Percentiles rank a stretch among this genome's conserved stretches.
Conservation (phyloP, 2,329 filamentous ascomycete species). For the Microcyclospora tardicrescens region DNA sequence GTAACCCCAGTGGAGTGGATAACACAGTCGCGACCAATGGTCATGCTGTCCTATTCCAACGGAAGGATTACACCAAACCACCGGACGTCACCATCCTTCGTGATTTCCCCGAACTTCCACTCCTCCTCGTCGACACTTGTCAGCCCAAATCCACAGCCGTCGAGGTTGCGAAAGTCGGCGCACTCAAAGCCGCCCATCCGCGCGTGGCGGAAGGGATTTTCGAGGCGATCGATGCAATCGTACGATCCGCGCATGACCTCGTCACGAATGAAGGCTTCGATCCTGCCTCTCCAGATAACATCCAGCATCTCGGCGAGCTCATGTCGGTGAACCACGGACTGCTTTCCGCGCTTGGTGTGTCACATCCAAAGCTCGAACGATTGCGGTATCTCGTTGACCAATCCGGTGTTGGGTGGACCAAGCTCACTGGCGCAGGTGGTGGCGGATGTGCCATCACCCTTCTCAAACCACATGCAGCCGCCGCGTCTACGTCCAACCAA, state of each 20-base stretch:
- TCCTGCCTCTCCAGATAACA: slow-evolving; percentile 45
- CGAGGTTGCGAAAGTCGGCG: slow-evolving; percentile 77
- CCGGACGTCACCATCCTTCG: slow-evolving; percentile 64
- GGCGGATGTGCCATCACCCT: slow-evolving; percentile 93
- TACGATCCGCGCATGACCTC: slow-evolving; percentile 42
- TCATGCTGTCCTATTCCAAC: slow-evolving; percentile 84
- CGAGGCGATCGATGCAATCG: slow-evolving; percentile 69
- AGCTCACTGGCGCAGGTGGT: slow-evolving; percentile 88
- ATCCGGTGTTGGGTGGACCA: slow-evolving; percentile 87
- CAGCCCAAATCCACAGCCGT: slow-evolving; percentile 73
- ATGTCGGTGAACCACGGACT: slow-evolving; percentile 92
- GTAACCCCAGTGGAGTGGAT: slow-evolving; percentile 90
- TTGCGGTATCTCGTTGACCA: slow-evolving; percentile 85
- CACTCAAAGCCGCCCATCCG: slow-evolving; percentile 58
- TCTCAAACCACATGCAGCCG: slow-evolving; percentile 50
- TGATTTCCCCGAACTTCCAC: slow-evolving; percentile 81
- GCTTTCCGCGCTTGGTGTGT: slow-evolving; percentile 81
- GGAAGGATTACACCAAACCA: slow-evolving; percentile 57
- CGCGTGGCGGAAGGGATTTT: slow-evolving; percentile 69
- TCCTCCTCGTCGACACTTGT: slow-evolving; percentile 79
- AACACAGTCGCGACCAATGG: slow-evolving; percentile 92
- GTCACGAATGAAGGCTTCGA: slow-evolving; percentile 52
- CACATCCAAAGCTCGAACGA: slow-evolving; percentile 82
- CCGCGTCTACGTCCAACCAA: slow-evolving; percentile 35
- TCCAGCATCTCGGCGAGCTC: slow-evolving; percentile 70